phyloP scores from a whole-genome alignment of 2,329 filamentous ascomycete genomes.

The Monosporascus sp. region DNA sequence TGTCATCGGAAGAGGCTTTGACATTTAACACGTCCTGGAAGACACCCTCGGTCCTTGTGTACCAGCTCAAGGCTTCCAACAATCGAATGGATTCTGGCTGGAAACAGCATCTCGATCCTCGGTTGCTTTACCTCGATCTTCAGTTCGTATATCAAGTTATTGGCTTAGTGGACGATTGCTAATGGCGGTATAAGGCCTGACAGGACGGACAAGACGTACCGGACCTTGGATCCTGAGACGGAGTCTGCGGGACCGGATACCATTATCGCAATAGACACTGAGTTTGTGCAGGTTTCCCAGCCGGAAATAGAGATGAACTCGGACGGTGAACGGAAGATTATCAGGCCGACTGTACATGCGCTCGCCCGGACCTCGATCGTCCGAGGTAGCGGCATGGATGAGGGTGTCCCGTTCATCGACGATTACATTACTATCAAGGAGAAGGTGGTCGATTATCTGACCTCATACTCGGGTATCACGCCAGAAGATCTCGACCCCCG shows the following conservation, averaged over 20 bases:
- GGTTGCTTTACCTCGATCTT: conserved; percentile 71
- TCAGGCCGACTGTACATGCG: conserved; percentile 83
- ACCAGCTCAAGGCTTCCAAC: conserved; percentile 74
- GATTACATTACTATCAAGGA: conserved; percentile 94
- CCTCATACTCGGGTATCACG: conserved; percentile 87
- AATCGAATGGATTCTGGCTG: conserved; percentile 81
- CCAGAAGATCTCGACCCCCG: conserved; percentile 73
- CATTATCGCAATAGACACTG: conserved; percentile 86
- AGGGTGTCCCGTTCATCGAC: conserved; percentile 87
- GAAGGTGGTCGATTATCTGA: conserved; percentile 90
- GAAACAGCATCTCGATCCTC: conserved; percentile 80
- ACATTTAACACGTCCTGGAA: conserved; percentile 92
- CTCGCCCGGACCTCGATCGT: conserved; percentile 91
- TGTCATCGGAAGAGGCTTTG: conserved; percentile 77
- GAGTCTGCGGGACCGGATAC: conserved; percentile 68
- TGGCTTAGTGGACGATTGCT: conserved; percentile 8
- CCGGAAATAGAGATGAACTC: conserved; percentile 96
- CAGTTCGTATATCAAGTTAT: conserved; percentile 34
- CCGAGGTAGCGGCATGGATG: conserved; percentile 69
- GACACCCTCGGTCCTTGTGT: conserved; percentile 79
- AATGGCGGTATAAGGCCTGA: conserved; percentile 32
- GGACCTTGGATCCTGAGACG: conserved; percentile 46
- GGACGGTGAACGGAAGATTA: conserved; percentile 86
- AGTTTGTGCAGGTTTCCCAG: conserved; percentile 89
- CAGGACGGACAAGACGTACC: conserved; percentile 50